Conservation (phyloP, 2,329 filamentous ascomycete species). For the Trichoderma sp. region DNA sequence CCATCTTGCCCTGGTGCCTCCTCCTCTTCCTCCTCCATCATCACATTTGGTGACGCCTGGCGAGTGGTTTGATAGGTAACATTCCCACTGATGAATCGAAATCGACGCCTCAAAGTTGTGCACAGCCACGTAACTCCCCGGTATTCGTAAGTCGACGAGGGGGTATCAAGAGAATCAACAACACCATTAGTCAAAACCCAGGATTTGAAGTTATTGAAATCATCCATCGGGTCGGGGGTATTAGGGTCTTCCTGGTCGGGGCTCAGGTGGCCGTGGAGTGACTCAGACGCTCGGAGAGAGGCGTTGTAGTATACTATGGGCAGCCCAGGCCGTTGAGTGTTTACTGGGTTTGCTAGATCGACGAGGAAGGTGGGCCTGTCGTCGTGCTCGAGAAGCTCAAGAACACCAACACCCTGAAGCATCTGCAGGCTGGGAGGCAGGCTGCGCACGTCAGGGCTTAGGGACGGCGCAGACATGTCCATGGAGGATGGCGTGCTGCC, state of each 20-base stretch:
- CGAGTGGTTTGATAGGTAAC: constrained; percentile 37
- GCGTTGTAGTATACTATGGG: constrained; percentile 69
- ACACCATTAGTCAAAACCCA: constrained; percentile 64
- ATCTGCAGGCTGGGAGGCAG: constrained; percentile 53
- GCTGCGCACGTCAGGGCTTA: constrained; percentile 54
- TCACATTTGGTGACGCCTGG: constrained; percentile 42
- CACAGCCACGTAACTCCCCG: constrained; percentile 70
- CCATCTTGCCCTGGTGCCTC: constrained; percentile 39
- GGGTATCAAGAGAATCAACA: constrained; percentile 54
- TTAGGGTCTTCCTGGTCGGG: constrained; percentile 48
- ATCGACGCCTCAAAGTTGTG: constrained; percentile 66
- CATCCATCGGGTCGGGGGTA: constrained; percentile 34
- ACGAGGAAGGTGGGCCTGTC: constrained; percentile 75
- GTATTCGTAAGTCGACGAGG: constrained; percentile 58
- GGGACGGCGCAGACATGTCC: constrained; percentile 51
- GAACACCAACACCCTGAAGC: constrained; percentile 65
- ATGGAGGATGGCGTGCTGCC: constrained; percentile 56
- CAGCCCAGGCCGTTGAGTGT: constrained; percentile 55
- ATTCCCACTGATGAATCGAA: constrained; percentile 67
- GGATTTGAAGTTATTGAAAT: constrained; percentile 65
- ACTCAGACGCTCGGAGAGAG: constrained; percentile 60
- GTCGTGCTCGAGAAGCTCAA: constrained; percentile 76
- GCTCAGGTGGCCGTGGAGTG: constrained; percentile 57
- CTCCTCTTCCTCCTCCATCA: constrained; percentile 33
- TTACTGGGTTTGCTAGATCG: constrained; percentile 62